Base-by-base conservation (phyloP, 495 filamentous ascomycete genomes). In the Aspergillus diversus region DNA sequence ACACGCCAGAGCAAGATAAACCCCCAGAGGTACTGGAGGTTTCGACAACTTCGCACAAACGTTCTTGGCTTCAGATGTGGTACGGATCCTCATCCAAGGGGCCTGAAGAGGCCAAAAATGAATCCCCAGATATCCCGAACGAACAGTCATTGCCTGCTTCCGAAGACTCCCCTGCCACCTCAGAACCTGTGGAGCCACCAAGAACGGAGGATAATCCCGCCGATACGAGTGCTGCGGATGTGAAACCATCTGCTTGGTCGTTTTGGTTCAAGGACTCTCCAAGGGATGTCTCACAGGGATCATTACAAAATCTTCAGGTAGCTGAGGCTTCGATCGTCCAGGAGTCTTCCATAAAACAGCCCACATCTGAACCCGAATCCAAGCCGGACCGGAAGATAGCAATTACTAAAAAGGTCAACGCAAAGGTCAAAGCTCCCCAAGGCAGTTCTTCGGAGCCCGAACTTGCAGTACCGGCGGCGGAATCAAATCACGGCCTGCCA, bases 221-320 rank as follows among this genome's bases (percentile, higher is more conserved):
- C 8, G 73, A 79, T 9, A 70, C 76, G 39, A 60, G 72, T 53
- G 73, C 70, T 33, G 62, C 62, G 32, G 66, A 58, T 57, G 57
- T 67, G 12, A 85, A 81, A 62, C 83, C 88, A 17, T 90, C 90
- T 7, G 90, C 88, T 1, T 96, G 92, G 92, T 91, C 89, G 1
- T 96, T 96, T 64, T 96, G 90, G 90, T 92, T 89, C 7, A 86
- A 84, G 58, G 90, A 91, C 16, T 74, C 81, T 17, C 67, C 84
- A 11, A 85, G 83, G 60, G 74, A 80, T 34, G 63, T 64, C 11
- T 47, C 65, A 13, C 60, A 72, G 8, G 64, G 72, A 21, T 77
- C 69, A 56, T 57, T 80, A 2, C 70, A 69, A 31, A 75, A 81
- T 39, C 69, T 76, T 9, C 83, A 89, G 66, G 69, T 83, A 33